A percentile compares a stretch with the other conserved stretches of the same genome.
phyloP scores from a whole-genome alignment of 139 green algal genomes.

The Edaphochlamys debaryana region DNA sequence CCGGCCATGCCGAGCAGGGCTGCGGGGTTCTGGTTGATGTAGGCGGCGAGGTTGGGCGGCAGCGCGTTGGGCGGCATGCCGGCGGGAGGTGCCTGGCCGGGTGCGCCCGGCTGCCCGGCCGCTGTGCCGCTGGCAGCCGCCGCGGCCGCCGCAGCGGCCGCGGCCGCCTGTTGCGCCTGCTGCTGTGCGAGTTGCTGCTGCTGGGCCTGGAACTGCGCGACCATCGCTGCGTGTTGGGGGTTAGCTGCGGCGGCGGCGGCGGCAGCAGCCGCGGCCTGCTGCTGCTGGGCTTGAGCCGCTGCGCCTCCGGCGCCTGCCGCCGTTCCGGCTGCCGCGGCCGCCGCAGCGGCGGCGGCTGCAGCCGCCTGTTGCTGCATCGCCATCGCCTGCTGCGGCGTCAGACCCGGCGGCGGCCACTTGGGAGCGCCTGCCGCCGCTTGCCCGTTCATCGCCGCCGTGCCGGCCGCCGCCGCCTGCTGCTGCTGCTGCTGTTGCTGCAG shows the following conservation, averaged over 20 bases:
- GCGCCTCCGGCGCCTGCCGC: not conserved
- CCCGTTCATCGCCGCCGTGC: slow-evolving; percentile 7
- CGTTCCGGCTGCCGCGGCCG: not conserved
- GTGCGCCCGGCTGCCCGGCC: not conserved
- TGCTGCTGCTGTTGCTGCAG: slow-evolving; percentile 37
- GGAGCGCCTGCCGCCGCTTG: not conserved
- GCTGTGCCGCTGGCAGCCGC: slow-evolving; percentile 8
- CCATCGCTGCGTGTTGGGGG: slow-evolving; percentile 18
- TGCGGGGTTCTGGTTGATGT: slow-evolving; percentile 14
- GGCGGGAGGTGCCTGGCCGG: not conserved
- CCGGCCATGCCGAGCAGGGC: slow-evolving; percentile 21
- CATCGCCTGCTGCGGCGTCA: slow-evolving; percentile 16
- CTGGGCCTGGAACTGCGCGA: slow-evolving; percentile 29
- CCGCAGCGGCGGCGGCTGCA: not conserved
- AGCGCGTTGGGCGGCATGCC: slow-evolving; percentile 1
- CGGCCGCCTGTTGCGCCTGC: not conserved
- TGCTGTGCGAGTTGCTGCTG: not conserved
- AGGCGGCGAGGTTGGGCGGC: not conserved
- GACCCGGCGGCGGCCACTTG: slow-evolving; percentile 29
- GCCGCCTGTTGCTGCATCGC: slow-evolving; percentile 29
- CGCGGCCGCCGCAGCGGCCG: too few species aligned
- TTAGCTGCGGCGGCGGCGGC: slow-evolving; percentile 16
- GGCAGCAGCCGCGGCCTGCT: not conserved
- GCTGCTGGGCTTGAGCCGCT: not conserved
- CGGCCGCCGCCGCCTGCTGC: not conserved